Evolutionary conservation across 495 filamentous ascomycete genomes (phyloP), one percentile per base, ranked within the genome.

Genomic region (Cudoniella acicularis): DNA sequence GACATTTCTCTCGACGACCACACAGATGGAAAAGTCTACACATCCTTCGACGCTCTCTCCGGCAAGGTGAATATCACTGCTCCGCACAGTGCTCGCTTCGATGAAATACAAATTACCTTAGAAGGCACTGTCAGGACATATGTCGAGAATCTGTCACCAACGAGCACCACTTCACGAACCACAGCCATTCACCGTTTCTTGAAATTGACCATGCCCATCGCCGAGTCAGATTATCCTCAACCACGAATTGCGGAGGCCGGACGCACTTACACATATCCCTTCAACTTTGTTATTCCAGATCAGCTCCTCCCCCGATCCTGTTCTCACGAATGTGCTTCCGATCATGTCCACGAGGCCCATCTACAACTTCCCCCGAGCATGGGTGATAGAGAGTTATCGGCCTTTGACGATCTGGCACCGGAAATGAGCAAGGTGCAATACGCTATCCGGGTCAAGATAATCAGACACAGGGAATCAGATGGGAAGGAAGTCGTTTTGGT

Each of bases 231-330:
- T 1, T 90, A 92, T 62, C 92, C 92, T 0, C 76, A 81, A 11
- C 83, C 88, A 17, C 75, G 88, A 8, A 74, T 91, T 20, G 71
- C 91, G 11, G 82, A 89, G 69, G 77, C 82, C 1, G 89, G 84
- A 2, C 75, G 74, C 50, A 80, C 75, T 23, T 90, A 92, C 69
- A 83, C 70, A 13, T 85, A 96, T 53, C 89, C 91, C 1, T 98
- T 97, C 73, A 85, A 83, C 59, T 98, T 98, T 66, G 87, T 90
- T 40, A 82, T 98, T 11, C 94, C 95, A 0, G 78, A 82, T 25
- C 83, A 84, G 10, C 59, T 68, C 3, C 74, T 86, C 8, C 81
- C 82, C 3, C 77, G 81, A 57, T 67, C 79, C 3, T 92, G 88
- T 72, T 73, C 71, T 40, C 87, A 90, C 67, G n/a, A 52, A 6